Conservation (phyloP, 139 green algal species). For the Medakamo hakoo region DNA sequence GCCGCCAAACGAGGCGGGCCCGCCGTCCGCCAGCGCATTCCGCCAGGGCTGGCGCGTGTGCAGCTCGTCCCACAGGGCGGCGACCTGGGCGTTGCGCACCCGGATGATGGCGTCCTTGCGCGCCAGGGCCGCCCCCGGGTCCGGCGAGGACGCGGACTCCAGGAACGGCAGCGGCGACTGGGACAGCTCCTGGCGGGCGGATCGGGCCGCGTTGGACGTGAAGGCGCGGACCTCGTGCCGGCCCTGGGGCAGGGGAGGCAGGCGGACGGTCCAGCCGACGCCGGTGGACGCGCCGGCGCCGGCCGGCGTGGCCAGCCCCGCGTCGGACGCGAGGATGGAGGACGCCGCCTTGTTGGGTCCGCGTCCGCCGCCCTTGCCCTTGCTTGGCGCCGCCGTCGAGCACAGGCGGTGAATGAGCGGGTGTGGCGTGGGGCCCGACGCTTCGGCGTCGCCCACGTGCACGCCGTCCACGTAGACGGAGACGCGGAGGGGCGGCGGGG, state of each 20-base stretch:
- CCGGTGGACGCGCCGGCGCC: conserved; percentile 1
- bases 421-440: conserved; percentile 8
- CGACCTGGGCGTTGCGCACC: conserved; percentile 30
- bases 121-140: conserved; percentile 16
- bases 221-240: conserved; percentile 23
- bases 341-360: conserved; percentile 7
- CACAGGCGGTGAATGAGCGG: conserved; percentile 18
- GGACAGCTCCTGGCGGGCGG: conserved; percentile 23
- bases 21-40: conserved; percentile 7
- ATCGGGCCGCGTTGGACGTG: conserved; percentile 7
- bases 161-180: conserved; percentile 32
- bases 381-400: conserved; percentile 3
- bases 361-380: background rate
- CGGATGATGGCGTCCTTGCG: conserved; percentile 41
- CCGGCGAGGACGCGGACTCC: conserved; percentile 14
- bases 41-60: conserved; percentile 34
- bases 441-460: conserved; percentile 10
- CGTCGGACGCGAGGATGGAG: too few relatives aligned
- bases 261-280: conserved; percentile 21
- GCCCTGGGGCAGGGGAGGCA: conserved; percentile 19
- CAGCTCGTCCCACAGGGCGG: conserved; percentile 34
- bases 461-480: conserved; percentile 27
- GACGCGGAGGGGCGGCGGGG: conserved; percentile 5
- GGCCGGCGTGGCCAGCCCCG: too few relatives aligned
- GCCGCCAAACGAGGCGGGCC: too few relatives aligned